phyloP scores from a whole-genome alignment of 768 basidiomycete species.

The Gloeostereum incarnatum region DNA sequence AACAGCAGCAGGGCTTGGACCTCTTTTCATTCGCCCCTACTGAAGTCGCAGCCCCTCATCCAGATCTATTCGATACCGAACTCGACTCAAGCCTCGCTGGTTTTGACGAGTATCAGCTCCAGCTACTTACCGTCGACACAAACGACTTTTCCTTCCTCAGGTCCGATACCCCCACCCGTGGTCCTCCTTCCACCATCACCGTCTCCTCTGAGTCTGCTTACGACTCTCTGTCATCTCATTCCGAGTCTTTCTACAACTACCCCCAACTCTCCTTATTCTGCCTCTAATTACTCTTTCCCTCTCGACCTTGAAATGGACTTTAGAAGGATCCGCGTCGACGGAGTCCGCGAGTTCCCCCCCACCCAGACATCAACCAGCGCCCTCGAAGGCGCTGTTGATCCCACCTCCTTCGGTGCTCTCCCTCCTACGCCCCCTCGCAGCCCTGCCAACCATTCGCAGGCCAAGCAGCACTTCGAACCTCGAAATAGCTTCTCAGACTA shows the following conservation, averaged over 20 bases:
- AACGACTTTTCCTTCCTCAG: constrained; percentile 59
- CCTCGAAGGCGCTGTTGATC: constrained; percentile 26
- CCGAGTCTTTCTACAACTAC: constrained; percentile 64
- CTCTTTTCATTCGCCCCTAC: constrained; percentile 62
- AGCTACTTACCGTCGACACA: constrained; percentile 54
- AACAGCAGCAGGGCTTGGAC: constrained; percentile 56
- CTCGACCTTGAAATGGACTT: constrained; percentile 73
- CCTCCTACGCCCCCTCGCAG: constrained; percentile 51
- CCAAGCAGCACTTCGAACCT: constrained; percentile 22
- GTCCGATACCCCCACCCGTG: constrained; percentile 53
- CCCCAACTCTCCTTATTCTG: constrained; percentile 38
- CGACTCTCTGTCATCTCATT: constrained; percentile 58
- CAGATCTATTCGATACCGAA: constrained; percentile 79
- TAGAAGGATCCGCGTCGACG: constrained; percentile 46
- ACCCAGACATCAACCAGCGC: constrained; percentile 21
- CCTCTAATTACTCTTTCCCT: constrained; percentile 48
- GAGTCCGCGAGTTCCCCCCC: constrained; percentile 40
- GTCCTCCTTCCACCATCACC: constrained; percentile 73
- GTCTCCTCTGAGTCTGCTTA: constrained; percentile 71
- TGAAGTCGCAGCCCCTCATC: constrained; percentile 69
- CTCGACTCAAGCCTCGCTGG: constrained; percentile 64
- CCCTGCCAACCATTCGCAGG: constrained; percentile 22
- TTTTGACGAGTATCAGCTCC: constrained; percentile 53
- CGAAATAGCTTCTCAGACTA: constrained; percentile 66
- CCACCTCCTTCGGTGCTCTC: constrained; percentile 44